Evolutionary conservation across 345 rosid species (phyloP).

Genomic region (Euphorbia lathyris): DNA sequence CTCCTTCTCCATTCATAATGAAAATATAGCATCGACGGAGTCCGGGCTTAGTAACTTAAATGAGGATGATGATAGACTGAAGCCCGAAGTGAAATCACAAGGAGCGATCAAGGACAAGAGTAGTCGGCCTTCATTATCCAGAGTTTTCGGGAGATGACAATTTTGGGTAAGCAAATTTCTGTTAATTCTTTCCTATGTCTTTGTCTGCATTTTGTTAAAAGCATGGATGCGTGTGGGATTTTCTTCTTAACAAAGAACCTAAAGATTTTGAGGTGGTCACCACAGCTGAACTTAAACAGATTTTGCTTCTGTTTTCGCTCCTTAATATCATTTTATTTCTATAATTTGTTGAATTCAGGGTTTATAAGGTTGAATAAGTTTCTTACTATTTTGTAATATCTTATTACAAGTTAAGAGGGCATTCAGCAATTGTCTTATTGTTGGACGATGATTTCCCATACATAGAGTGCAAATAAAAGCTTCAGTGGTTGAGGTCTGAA

Average conservation of each 20-base stretch:
- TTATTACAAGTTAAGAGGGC: slow-evolving; percentile 43
- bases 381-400: slow-evolving; percentile 12
- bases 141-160: too few relatives aligned
- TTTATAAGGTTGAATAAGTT: not conserved
- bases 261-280: slow-evolving; percentile 97
- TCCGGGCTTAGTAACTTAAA: too few relatives aligned
- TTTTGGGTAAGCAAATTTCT: too few relatives aligned
- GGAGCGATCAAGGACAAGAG: too few relatives aligned
- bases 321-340: not conserved
- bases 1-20: too few relatives aligned
- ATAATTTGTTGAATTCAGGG: not conserved
- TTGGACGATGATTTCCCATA: slow-evolving; percentile 80
- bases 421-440: slow-evolving; percentile 48
- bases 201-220: too few relatives aligned
- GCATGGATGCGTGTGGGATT: slow-evolving; percentile 95
- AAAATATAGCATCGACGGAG: too few relatives aligned
- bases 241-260: slow-evolving; percentile 63
- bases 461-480: slow-evolving; percentile 59
- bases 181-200: too few relatives aligned
- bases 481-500: slow-evolving; percentile 65
- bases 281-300: slow-evolving; percentile 76
- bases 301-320: slow-evolving; percentile 16
- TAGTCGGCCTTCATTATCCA: too few relatives aligned
- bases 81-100: too few relatives aligned
- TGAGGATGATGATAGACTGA: too few relatives aligned